phyloP scores from a whole-genome alignment of 768 basidiomycete species.

The Phanerochaete sordida region DNA sequence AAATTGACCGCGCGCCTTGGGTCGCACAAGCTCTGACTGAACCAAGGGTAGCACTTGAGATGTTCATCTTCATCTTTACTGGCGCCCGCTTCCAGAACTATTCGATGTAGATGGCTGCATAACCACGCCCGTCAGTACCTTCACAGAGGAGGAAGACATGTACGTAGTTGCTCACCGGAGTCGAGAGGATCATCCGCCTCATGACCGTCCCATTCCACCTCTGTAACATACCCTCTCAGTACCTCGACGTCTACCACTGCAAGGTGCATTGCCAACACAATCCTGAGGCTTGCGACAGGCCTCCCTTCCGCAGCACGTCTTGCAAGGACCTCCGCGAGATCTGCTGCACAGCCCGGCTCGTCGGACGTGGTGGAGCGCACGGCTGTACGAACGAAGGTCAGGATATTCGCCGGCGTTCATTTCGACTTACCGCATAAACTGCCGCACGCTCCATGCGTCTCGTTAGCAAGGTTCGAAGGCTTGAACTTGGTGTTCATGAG shows the following conservation, averaged over 20 bases:
- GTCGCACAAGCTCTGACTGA: no score
- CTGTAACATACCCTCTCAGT: background rate
- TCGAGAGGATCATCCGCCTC: no score
- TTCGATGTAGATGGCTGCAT: no score
- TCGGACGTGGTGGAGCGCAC: background rate
- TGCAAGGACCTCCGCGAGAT: background rate
- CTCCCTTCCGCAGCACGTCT: background rate
- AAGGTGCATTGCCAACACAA: background rate
- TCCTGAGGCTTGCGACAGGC: background rate
- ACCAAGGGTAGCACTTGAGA: no score
- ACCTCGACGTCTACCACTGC: background rate
- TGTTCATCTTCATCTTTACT: no score
- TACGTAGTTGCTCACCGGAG: no score
- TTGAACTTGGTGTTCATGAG: background rate
- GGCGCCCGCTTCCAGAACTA: no score
- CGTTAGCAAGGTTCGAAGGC: background rate
- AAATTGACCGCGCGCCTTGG: no score
- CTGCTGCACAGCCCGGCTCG: background rate
- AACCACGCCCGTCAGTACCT: no score
- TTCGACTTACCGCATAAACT: background rate
- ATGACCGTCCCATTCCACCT: background rate
- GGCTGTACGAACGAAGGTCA: background rate
- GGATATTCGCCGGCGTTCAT: background rate
- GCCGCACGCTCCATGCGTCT: background rate
- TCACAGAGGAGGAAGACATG: no score